Base-by-base conservation (phyloP, 192 early-diverging fungal species). In the Dissophora ornata region DNA sequence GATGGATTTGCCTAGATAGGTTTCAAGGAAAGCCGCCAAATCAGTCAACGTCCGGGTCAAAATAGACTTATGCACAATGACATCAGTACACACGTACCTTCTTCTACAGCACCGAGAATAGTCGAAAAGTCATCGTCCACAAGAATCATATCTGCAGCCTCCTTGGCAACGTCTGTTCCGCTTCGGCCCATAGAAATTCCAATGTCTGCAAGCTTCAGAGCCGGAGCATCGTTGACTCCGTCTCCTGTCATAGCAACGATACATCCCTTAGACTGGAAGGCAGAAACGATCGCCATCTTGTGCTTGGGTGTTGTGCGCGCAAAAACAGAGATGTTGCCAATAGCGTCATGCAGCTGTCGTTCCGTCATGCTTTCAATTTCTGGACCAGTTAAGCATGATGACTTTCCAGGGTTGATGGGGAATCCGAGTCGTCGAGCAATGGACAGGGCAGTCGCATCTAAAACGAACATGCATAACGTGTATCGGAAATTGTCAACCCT, bases 191-290 rank as follows among this genome's bases (percentile, higher is more conserved):
- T 97, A 0, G 96, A 95, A 19, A 99, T 92, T 53, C 97, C 97
- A 81, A 99, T 96, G 70, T 97, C 95, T 0, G 97, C 93, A 60
- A 96, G 85, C 61, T 90, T 86, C 61, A 99, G 69, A 9, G 97
- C 97, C 41, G 95, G 96, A 6, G 95, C 96, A 83, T 99, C 97
- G 71, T 97, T 99, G 7, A 97, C 93, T 38, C 97, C 97, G 68
- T 99, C 97, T 16, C 96, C 97, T 0, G 94, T 95, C 95, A 99
- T 97, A 10, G 95, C 97, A 0, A 98, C 97, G 28, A 97, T 88
- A 30, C 86, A 82, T 2, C 96, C 96, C 15, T 89, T 91, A 33
- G 86, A 67, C 69, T 99, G 97, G 73, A 95, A 88, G 8, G 95
- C 95, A 7, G 87, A 66, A 5, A 99, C 93, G 78, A 99, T 97